Evolutionary conservation across 139 green algal genomes (phyloP).

Genomic region (Raphidocelis subcapitata): DNA sequence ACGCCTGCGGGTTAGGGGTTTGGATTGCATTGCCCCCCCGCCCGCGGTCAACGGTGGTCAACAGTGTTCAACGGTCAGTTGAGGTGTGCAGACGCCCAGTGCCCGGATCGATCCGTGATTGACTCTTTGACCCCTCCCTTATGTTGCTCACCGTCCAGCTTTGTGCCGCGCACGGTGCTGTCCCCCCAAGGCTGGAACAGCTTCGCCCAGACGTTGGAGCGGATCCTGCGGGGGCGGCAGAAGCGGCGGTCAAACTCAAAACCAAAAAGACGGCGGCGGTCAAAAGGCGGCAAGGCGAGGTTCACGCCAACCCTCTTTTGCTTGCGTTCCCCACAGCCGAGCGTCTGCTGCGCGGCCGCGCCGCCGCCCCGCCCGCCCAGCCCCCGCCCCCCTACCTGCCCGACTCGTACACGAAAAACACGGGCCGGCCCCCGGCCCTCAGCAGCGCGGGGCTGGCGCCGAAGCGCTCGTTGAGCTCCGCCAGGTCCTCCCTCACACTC

Average conservation of each 20-base stretch:
- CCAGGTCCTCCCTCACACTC: conserved; percentile 37
- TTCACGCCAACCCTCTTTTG: too few relatives aligned
- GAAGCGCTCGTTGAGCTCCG: conserved; percentile 29
- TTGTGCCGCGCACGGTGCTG: conserved; percentile 32
- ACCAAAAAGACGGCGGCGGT: too few relatives aligned
- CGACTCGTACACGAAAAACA: conserved; percentile 52
- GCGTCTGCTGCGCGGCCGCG: too few relatives aligned
- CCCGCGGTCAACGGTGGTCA: not conserved
- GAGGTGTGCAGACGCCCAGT: not conserved
- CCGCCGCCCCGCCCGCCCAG: too few relatives aligned
- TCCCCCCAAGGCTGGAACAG: conserved; percentile 23
- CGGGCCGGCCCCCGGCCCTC: conserved; percentile 21
- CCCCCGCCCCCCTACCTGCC: conserved; percentile 17
- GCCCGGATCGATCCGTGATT: not conserved
- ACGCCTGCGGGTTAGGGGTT: conserved; percentile 22
- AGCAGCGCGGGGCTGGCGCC: conserved; percentile 18
- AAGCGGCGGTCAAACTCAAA: too few relatives aligned
- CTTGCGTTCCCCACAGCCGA: too few relatives aligned
- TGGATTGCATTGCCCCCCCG: not conserved
- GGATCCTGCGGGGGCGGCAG: conserved; percentile 10
- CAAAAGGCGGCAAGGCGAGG: too few relatives aligned
- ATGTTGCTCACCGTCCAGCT: conserved; percentile 19
- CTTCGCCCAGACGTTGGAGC: conserved; percentile 34
- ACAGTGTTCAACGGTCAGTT: not conserved
- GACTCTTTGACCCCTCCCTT: not conserved